Evolutionary conservation across 192 early-diverging fungal species (phyloP).

Genomic region (Cladochytrium replicatum): DNA sequence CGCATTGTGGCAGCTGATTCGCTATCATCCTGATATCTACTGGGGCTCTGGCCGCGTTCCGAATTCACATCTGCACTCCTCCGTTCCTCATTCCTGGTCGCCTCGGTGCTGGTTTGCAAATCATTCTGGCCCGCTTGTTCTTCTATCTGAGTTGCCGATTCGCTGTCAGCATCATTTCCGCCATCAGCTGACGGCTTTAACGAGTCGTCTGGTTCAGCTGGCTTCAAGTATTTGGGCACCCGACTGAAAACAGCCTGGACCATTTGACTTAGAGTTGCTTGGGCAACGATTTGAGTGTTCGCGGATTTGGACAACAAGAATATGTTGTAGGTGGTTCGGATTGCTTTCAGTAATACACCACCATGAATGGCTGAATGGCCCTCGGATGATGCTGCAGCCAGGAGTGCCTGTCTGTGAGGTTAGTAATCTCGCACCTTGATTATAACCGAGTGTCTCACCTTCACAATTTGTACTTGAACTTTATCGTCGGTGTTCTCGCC

Average conservation of each 20-base stretch:
- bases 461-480: slow-evolving; percentile 85
- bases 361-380: slow-evolving; percentile 57
- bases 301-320: slow-evolving; percentile 66
- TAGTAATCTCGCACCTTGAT: background rate
- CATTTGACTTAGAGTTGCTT: slow-evolving; percentile 84
- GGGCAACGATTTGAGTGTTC: slow-evolving; percentile 74
- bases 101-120: too few relatives aligned
- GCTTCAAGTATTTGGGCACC: slow-evolving; percentile 33
- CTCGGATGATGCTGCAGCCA: slow-evolving; percentile 67
- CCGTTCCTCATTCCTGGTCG: background rate
- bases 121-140: too few relatives aligned
- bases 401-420: slow-evolving; percentile 49
- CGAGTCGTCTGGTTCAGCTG: background rate
- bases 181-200: slow-evolving; percentile 2
- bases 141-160: too few relatives aligned
- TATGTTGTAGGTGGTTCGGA: slow-evolving; percentile 80
- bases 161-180: too few relatives aligned
- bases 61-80: slow-evolving; percentile 3
- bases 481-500: slow-evolving; percentile 74
- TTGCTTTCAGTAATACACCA: slow-evolving; percentile 62
- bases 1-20: too few relatives aligned
- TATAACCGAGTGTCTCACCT: slow-evolving; percentile 29
- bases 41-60: too few relatives aligned
- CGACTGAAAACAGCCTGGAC: slow-evolving; percentile 70
- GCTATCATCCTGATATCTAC: too few relatives aligned